A percentile compares a stretch with the other conserved stretches of the same genome.
phyloP scores from a whole-genome alignment of 1,284 basidiomycete genomes.

The Marasmius oreades region DNA sequence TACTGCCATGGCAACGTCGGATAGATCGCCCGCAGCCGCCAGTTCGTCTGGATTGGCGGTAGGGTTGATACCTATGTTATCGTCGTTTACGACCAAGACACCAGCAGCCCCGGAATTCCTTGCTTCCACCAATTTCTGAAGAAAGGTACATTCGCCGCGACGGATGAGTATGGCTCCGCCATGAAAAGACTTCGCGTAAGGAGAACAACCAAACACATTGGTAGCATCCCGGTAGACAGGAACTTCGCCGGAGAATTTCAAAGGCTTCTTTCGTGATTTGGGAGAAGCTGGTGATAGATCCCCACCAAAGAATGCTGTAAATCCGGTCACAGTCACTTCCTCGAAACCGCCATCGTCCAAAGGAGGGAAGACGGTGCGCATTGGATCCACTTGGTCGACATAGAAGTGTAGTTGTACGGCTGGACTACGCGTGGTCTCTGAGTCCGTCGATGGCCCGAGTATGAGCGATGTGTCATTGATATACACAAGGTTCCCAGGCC shows the following conservation, averaged over 20 bases:
- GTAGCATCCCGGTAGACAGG: conserved; percentile 43
- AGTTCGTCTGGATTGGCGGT: conserved; percentile 57
- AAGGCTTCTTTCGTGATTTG: conserved; percentile 29
- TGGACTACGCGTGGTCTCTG: conserved; percentile 29
- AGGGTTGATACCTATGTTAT: conserved; percentile 62
- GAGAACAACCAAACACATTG: conserved; percentile 58
- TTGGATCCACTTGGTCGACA: conserved; percentile 44
- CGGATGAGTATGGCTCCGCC: conserved; percentile 53
- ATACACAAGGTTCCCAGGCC: conserved; percentile 77
- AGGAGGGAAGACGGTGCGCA: conserved; percentile 31
- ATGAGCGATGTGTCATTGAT: conserved; percentile 71
- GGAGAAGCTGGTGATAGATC: conserved; percentile 40
- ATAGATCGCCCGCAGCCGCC: conserved; percentile 51
- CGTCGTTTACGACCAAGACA: conserved; percentile 66
- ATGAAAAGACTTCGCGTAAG: conserved; percentile 45
- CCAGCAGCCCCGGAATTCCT: conserved; percentile 67
- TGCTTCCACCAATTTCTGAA: conserved; percentile 72
- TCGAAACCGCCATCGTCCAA: conserved; percentile 28
- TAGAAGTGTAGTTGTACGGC: conserved; percentile 60
- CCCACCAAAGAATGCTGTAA: conserved; percentile 70
- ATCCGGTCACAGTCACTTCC: conserved; percentile 51
- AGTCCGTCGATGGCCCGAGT: conserved; percentile 27
- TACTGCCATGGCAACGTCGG: conserved; percentile 59
- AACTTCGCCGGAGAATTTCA: conserved; percentile 48
- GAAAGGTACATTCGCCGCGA: conserved; percentile 79